Evolutionary conservation across 352 stramenopile genomes (phyloP).

Genomic region (Phytophthora rubi): DNA sequence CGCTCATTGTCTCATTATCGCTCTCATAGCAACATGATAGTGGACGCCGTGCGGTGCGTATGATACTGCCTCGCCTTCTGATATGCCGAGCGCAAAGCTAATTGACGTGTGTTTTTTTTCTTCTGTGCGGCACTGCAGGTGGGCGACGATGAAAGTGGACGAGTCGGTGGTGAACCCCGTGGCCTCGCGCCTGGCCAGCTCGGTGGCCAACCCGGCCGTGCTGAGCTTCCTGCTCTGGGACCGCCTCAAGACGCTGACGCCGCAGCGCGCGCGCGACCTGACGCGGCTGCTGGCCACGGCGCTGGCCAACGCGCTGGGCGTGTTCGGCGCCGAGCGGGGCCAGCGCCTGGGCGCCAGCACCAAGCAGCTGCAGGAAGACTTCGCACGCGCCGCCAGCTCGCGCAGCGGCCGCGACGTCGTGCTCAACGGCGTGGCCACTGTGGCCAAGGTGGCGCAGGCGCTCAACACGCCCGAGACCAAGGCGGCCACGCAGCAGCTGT

Average conservation of each 20-base stretch:
- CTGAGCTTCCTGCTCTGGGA: conserved; percentile 80
- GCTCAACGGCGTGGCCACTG: conserved; percentile 67
- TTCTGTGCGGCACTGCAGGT: conserved; percentile 30
- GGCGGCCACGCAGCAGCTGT: conserved; percentile 62
- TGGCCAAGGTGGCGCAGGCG: conserved; percentile 69
- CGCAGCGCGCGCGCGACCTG: conserved; percentile 73
- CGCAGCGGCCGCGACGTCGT: conserved; percentile 64
- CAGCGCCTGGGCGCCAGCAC: conserved; percentile 43
- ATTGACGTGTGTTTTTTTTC: not conserved
- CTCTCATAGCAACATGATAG: conserved; percentile 38
- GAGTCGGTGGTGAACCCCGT: conserved; percentile 67
- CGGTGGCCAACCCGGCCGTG: conserved; percentile 79
- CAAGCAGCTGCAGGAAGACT: conserved; percentile 56
- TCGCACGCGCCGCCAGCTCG: conserved; percentile 57
- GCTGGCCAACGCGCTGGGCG: conserved; percentile 57
- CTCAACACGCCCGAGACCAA: conserved; percentile 79
- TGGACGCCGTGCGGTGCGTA: conserved; percentile 54
- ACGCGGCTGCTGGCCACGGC: conserved; percentile 68
- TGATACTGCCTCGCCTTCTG: not conserved
- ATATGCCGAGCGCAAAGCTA: not conserved
- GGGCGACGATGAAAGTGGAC: conserved; percentile 63
- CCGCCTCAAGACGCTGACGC: conserved; percentile 73
- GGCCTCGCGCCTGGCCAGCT: conserved; percentile 56
- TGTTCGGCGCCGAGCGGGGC: conserved; percentile 61
- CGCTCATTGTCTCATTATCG: conserved; percentile 6